A percentile compares a stretch with the other conserved stretches of the same genome.
Conservation (phyloP, 148 eudicot genomes). For the Fallopia convolvulus region DNA sequence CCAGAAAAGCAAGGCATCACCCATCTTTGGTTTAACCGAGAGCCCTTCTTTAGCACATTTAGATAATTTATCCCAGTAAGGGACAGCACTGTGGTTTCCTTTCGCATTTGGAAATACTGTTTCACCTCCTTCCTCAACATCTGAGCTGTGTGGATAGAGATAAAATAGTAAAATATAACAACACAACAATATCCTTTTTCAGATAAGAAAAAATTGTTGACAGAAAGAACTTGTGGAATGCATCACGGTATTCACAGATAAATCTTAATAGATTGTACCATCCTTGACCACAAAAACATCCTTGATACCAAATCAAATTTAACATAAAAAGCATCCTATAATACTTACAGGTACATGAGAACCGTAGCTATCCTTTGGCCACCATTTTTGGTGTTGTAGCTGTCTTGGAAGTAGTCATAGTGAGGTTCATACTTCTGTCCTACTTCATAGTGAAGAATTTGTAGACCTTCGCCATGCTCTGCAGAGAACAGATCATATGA, state of each 20-base stretch:
- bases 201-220: not conserved
- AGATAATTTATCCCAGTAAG: constrained; percentile 85
- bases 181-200: not conserved
- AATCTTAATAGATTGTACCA: not conserved
- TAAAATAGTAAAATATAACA: not conserved
- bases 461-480: constrained; percentile 98
- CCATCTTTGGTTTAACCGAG: constrained; percentile 80
- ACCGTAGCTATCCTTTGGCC: constrained; percentile 97
- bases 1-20: constrained; percentile 95
- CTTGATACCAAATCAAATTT: not conserved
- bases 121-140: constrained; percentile 97
- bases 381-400: constrained; percentile 67
- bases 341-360: constrained; percentile 93
- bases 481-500: constrained; percentile 8
- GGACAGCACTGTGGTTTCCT: constrained; percentile 65
- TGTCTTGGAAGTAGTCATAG: constrained; percentile 77
- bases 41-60: constrained; percentile 85
- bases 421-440: constrained; percentile 95
- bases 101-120: constrained; percentile 84
- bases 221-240: not conserved
- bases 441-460: constrained; percentile 84
- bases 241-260: no score
- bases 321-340: not conserved
- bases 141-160: constrained; percentile 54
- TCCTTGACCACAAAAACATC: not conserved